Evolutionary conservation across 2,329 filamentous ascomycete genomes (phyloP).

Genomic region (Arachnomyces sp.): DNA sequence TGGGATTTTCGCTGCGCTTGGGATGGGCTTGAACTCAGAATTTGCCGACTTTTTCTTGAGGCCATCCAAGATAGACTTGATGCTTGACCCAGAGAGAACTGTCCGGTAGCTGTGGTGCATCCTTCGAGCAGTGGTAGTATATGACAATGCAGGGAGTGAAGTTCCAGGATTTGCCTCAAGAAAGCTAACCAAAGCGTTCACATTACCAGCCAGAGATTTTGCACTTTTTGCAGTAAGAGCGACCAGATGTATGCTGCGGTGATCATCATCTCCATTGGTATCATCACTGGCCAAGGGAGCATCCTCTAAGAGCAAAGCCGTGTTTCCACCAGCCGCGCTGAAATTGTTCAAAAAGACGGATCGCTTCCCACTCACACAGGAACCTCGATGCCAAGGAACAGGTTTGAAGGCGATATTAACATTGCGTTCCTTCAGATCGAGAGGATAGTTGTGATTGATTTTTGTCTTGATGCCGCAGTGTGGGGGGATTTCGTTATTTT

Average conservation of each 20-base stretch:
- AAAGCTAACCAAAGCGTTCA: constrained; percentile 48
- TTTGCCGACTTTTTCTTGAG: background rate
- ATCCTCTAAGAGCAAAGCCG: constrained; percentile 3
- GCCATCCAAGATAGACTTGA: constrained; percentile 18
- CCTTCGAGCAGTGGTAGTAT: constrained; percentile 57
- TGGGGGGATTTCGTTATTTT: constrained; percentile 24
- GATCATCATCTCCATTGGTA: constrained; percentile 28
- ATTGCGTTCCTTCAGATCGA: background rate
- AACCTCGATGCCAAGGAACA: background rate
- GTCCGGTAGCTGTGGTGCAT: constrained; percentile 36
- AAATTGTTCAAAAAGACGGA: constrained; percentile 3
- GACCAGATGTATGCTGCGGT: constrained; percentile 49
- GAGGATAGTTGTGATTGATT: background rate
- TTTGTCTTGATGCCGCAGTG: constrained; percentile 24
- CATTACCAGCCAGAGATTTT: constrained; percentile 46
- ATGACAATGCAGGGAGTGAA: constrained; percentile 53
- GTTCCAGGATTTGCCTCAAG: constrained; percentile 47
- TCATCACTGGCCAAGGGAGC: too few species aligned
- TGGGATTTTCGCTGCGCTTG: constrained; percentile 18
- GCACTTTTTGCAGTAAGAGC: constrained; percentile 23
- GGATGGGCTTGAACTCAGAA: constrained; percentile 5
- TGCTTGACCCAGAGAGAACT: constrained; percentile 22
- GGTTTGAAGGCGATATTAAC: background rate
- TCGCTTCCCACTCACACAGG: background rate
- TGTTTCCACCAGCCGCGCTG: constrained; percentile 1